Evolutionary conservation across 1,284 basidiomycete species (phyloP), one percentile per base, ranked within the genome.

Genomic region (Acaromyces ingoldii): DNA sequence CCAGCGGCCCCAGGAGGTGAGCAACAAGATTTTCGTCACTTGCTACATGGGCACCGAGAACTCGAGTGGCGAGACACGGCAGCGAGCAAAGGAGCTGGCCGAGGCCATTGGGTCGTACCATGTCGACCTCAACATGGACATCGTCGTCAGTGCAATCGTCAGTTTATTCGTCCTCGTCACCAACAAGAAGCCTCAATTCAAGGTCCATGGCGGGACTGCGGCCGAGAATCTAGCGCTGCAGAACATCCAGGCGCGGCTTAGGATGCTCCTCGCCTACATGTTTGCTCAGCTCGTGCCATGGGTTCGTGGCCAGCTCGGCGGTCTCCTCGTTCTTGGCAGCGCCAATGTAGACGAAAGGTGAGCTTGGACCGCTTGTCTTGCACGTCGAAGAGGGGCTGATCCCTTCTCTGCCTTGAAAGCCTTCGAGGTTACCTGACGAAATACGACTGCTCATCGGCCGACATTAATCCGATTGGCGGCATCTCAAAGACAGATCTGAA

Each of bases 41-140:
- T 96, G 91, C 77, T 98, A 96, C 77, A 98, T 98, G 95, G 93
- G 93, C 10, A 98, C 93, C 0, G 88, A 92, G 75, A 93, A 98
- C 76, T 96, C 91, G 9, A 89, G 86, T 59, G 76, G 77, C 1
- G 93, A 96, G 63, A 98, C 95, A 6, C 80, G 91, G 11, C 78
- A 81, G 58, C 82, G 93, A 30, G 95, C 93, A 2, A 91, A 88
- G 72, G 83, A 87, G 43, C 82, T 99, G 5, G 85, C 88, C 2
- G 80, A 84, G 46, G 87, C 89, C 0, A 93, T 99, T 54, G 92
- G 93, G 38, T 36, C 43, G 41, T 74, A 96, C 76, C 95, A 98
- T 76, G 80, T 88, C 49, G 90, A 97, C 70, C 78, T 99, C 51
- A 93, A 97, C 77, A 99, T 98, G 90, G 93, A 98, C 76, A 82